These are phyloP conservation scores for Lentinula sp. DNA, from an alignment of 768 basidiomycete species.

Conservation along the genomic window DNA sequence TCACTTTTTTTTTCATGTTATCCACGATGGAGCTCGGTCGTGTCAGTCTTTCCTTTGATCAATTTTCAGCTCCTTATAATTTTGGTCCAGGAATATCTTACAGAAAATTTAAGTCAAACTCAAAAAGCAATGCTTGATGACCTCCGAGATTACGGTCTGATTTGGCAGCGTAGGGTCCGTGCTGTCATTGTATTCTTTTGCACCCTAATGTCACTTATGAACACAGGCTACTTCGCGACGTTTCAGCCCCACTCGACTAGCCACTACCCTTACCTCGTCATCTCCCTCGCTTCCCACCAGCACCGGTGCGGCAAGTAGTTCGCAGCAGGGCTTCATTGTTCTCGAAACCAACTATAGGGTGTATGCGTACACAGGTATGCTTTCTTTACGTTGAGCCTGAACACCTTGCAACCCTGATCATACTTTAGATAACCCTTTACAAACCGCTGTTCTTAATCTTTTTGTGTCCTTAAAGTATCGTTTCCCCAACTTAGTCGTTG, in stretches of 20 bases:
- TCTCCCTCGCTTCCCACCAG: slow-evolving; percentile 73
- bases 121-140: slow-evolving; percentile 88
- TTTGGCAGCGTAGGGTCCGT: slow-evolving; percentile 77
- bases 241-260: slow-evolving; percentile 91
- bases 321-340: slow-evolving; percentile 86
- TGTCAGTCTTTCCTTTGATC: slow-evolving; percentile 35
- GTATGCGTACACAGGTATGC: slow-evolving; percentile 91
- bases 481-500: slow-evolving; percentile 96
- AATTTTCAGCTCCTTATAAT: neutral
- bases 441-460: slow-evolving; percentile 92
- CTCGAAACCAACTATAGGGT: slow-evolving; percentile 98
- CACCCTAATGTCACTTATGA: slow-evolving; percentile 17
- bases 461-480: slow-evolving; percentile 91
- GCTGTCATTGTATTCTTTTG: slow-evolving; percentile 13
- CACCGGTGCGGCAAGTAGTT: slow-evolving; percentile 47
- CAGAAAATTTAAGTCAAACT: slow-evolving; percentile 69
- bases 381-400: slow-evolving; percentile 16
- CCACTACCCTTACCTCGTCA: slow-evolving; percentile 91
- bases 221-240: slow-evolving; percentile 59
- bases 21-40: slow-evolving; percentile 93
- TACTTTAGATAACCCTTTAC: slow-evolving; percentile 80
- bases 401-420: slow-evolving; percentile 13
- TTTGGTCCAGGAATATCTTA: slow-evolving; percentile 74
- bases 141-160: slow-evolving; percentile 89
- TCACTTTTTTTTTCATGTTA: slow-evolving; percentile 94